These are phyloP conservation scores for Mucor sp. DNA, from an alignment of 371 early-diverging fungal species.

Conservation along the genomic window DNA sequence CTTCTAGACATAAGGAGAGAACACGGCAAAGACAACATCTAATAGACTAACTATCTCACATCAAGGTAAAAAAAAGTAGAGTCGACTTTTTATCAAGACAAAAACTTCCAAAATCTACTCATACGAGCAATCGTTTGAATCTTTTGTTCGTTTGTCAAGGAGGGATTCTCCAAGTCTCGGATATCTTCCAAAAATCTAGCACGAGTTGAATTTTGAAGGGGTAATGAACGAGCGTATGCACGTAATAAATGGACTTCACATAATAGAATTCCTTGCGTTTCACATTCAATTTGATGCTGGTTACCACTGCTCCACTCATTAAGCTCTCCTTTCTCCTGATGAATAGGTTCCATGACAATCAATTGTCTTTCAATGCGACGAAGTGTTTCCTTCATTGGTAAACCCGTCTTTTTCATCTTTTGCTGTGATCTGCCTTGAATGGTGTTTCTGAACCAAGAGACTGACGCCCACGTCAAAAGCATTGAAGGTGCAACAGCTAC, in stretches of 20 bases:
- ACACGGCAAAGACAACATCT: not conserved
- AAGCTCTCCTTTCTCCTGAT: not conserved
- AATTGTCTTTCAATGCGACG: constrained; percentile 53
- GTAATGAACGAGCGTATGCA: constrained; percentile 49
- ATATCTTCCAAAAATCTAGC: constrained; percentile 73
- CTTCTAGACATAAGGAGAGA: not conserved
- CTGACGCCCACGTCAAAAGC: constrained; percentile 57
- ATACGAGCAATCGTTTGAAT: constrained; percentile 65
- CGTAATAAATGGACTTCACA: constrained; percentile 71
- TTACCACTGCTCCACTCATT: constrained; percentile 19
- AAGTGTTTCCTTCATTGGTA: constrained; percentile 44
- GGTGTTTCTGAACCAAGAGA: constrained; percentile 48
- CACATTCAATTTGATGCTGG: constrained; percentile 48
- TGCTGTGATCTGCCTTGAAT: constrained; percentile 38
- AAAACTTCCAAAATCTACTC: constrained; percentile 57
- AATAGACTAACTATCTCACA: too few relatives aligned
- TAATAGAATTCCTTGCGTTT: constrained; percentile 71
- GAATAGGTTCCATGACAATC: constrained; percentile 24
- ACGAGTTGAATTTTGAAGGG: constrained; percentile 53
- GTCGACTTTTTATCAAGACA: constrained; percentile 18
- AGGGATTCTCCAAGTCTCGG: constrained; percentile 70
- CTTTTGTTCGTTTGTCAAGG: constrained; percentile 60
- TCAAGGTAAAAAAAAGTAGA: too few relatives aligned
- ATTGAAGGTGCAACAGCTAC: constrained; percentile 68
- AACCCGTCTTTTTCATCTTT: constrained; percentile 30